Percentiles rank a stretch among this genome's conserved stretches.
phyloP scores from a whole-genome alignment of 768 basidiomycete species.

The Termitomyces sp. region DNA sequence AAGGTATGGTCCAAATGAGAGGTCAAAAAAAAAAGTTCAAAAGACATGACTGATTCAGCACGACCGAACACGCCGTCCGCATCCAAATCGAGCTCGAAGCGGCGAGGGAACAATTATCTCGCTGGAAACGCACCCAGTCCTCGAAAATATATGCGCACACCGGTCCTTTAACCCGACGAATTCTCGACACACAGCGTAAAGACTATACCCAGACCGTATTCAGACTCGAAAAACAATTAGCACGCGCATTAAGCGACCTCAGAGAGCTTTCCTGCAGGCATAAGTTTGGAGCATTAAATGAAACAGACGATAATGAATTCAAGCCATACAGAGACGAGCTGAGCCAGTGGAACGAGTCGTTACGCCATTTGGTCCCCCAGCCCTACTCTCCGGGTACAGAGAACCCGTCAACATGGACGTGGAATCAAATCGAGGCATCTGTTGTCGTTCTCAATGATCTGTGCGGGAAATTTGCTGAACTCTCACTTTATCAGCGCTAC shows the following conservation, averaged over 20 bases:
- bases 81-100: slow-evolving; percentile 8
- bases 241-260: not conserved
- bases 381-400: not conserved
- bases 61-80: not conserved
- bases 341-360: slow-evolving; percentile 1
- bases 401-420: slow-evolving; percentile 3
- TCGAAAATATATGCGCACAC: slow-evolving; percentile 1
- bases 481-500: not conserved
- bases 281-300: not conserved
- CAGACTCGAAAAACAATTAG: not conserved
- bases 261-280: not conserved
- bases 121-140: slow-evolving; percentile 5
- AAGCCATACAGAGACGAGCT: not conserved
- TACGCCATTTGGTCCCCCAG: not conserved
- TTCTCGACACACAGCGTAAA: slow-evolving; percentile 1
- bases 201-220: not conserved
- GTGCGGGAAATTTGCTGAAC: not conserved
- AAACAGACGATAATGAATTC: not conserved
- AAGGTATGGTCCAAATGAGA: not conserved
- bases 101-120: not conserved
- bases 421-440: slow-evolving; percentile 3
- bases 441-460: not conserved
- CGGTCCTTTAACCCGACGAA: not conserved
- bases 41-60: not conserved
- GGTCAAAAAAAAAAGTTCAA: not conserved